A percentile compares a stretch with the other conserved stretches of the same genome.
phyloP scores from a whole-genome alignment of 2,329 filamentous ascomycete species.

The Leptographium flavum region DNA sequence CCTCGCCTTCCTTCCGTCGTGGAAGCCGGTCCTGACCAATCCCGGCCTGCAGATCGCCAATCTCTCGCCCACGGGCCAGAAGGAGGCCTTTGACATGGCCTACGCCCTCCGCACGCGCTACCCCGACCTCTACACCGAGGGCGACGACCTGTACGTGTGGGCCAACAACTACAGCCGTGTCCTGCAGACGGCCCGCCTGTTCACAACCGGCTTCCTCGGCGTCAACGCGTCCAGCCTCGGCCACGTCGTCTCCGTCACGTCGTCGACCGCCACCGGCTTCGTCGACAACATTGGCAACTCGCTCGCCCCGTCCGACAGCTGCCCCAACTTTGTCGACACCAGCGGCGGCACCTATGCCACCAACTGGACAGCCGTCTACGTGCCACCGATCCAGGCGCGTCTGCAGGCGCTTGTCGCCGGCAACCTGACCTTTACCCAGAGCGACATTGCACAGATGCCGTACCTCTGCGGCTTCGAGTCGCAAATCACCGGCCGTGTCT shows the following conservation, averaged over 20 bases:
- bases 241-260: constrained; percentile 43
- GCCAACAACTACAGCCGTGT: constrained; percentile 52
- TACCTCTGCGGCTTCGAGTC: constrained; percentile 61
- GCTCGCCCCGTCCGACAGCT: constrained; percentile 47
- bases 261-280: constrained; percentile 36
- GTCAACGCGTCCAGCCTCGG: constrained; percentile 36
- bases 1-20: constrained; percentile 41
- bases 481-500: constrained; percentile 47
- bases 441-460: constrained; percentile 35
- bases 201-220: constrained; percentile 46
- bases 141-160: constrained; percentile 43
- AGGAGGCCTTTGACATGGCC: constrained; percentile 43
- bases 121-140: constrained; percentile 33
- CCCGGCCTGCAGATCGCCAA: constrained; percentile 42
- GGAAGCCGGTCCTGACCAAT: constrained; percentile 42
- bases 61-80: constrained; percentile 46
- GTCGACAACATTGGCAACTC: constrained; percentile 42
- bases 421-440: constrained; percentile 31
- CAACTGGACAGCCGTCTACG: constrained; percentile 6
- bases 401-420: constrained; percentile 39
- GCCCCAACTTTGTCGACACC: constrained; percentile 42
- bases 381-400: constrained; percentile 35
- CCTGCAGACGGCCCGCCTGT: constrained; percentile 46
- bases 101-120: constrained; percentile 34
- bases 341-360: constrained; percentile 30